Base-by-base conservation (phyloP, 192 early-diverging fungal species). In the Podila minutissima region DNA sequence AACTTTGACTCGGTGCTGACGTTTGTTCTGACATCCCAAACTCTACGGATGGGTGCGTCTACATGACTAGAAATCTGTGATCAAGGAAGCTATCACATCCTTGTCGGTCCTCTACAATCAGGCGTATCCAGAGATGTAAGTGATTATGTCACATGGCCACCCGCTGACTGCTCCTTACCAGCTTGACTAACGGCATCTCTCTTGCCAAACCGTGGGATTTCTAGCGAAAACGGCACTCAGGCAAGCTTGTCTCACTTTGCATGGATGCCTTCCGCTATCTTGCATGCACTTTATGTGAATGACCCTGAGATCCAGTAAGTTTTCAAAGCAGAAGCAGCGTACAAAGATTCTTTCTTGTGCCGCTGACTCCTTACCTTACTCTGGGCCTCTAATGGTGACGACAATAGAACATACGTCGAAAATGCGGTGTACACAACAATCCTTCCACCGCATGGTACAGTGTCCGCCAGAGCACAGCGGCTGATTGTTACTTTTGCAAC, bases 241-340 rank as follows among this genome's bases (percentile, higher is more conserved):
- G 85, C 89, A 3, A 81, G 66, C 37, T 55, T 85, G 29, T 86
- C 83, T 24, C 93, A 93, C 57, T 93, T 95, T 86, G 89, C 86
- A 13, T 93, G 93, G 90, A 97, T 99, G 73, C 95, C 96, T 4
- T 87, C 90, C 22, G 88, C 82, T 28, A 77, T 99, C n/a, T 74
- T 98, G 24, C 91, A 95, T 61, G 83, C 93, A n/a, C 75, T 96
- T 20, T 99, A 96, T 75, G 83, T 95, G 26, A 93, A 95, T 69
- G 96, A 97, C 58, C 72, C 85, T 5, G 94, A 96, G n/a, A 84
- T 91, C 7, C 90, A 86, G 91, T 94, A 87, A 75, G 89, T 71
- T 29, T 22, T 4, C 31, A n/a, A 31, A 53, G 10, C 46, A 37
- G 10, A 37, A 37, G 35, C 35, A 37, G 6, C 24, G 28, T 20